These are phyloP conservation scores for Epicoccum nigrum DNA, from an alignment of 2,329 filamentous ascomycete genomes.

Conservation along the genomic window DNA sequence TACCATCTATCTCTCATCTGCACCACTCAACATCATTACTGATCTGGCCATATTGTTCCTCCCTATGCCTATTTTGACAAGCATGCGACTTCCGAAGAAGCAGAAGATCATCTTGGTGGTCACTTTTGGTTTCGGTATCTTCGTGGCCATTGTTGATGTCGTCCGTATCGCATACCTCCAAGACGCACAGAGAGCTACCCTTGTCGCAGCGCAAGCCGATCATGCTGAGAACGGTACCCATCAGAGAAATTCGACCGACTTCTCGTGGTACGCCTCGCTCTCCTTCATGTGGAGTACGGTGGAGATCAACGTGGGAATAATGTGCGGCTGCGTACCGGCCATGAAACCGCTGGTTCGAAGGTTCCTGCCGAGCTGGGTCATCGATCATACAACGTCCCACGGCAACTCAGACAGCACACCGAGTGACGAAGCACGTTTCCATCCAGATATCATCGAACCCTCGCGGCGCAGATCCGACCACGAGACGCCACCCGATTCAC, in stretches of 20 bases:
- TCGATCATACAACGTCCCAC: conserved; percentile 50
- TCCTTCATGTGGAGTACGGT: conserved; percentile 94
- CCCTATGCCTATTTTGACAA: conserved; percentile 79
- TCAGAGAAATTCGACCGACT: conserved; percentile 55
- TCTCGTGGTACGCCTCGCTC: conserved; percentile 75
- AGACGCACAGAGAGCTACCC: conserved; percentile 62
- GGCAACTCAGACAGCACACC: conserved; percentile 36
- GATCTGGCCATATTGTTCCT: conserved; percentile 86
- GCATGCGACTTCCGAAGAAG: conserved; percentile 80
- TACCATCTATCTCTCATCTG: conserved; percentile 72
- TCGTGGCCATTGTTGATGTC: conserved; percentile 87
- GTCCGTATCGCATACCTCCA: conserved; percentile 90
- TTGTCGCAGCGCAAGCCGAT: conserved; percentile 49
- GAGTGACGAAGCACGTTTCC: conserved; percentile 37
- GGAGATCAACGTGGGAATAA: conserved; percentile 88
- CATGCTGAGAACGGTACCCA: conserved; percentile 31
- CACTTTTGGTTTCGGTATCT: conserved; percentile 85
- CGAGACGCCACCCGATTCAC: conserved; percentile 31
- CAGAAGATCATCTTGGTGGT: conserved; percentile 88
- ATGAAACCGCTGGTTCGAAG: conserved; percentile 82
- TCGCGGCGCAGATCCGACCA: conserved; percentile 29
- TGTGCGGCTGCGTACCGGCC: conserved; percentile 90
- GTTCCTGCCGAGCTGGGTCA: conserved; percentile 62
- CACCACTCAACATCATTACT: conserved; percentile 90
- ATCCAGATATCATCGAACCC: conserved; percentile 31